Percentiles rank a stretch among this genome's conserved stretches.
Evolutionary conservation across 2,329 filamentous ascomycete species (phyloP).

Genomic region (Bipolaris gigantea): DNA sequence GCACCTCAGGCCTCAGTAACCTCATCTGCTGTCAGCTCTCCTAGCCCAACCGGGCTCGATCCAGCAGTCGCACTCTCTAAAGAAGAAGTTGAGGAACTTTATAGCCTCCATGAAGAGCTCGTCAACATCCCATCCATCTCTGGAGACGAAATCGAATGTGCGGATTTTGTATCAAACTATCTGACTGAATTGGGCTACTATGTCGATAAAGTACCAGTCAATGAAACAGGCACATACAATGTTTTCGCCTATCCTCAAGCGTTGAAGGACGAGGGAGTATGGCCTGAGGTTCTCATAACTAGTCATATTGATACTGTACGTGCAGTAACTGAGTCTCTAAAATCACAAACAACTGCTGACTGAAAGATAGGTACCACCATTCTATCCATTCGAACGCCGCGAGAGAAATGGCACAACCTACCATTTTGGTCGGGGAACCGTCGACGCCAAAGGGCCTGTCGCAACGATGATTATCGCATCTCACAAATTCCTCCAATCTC

Average conservation of each 20-base stretch:
- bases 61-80: conserved; percentile 8
- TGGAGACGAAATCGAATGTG: conserved; percentile 67
- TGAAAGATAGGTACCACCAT: conserved; percentile 53
- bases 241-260: conserved; percentile 64
- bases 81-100: conserved; percentile 27
- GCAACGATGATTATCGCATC: conserved; percentile 73
- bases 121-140: conserved; percentile 35
- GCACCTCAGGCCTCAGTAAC: conserved; percentile 11
- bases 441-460: conserved; percentile 60
- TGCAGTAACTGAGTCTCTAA: not conserved
- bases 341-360: not conserved
- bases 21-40: conserved; percentile 6
- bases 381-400: conserved; percentile 64
- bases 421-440: conserved; percentile 67
- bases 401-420: conserved; percentile 55
- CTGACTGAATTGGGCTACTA: conserved; percentile 56
- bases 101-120: conserved; percentile 26
- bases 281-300: conserved; percentile 64
- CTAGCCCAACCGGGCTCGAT: conserved; percentile 1
- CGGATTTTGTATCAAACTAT: conserved; percentile 67
- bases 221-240: conserved; percentile 63
- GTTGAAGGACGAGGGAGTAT: conserved; percentile 42
- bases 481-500: conserved; percentile 52
- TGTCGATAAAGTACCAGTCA: conserved; percentile 53
- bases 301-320: conserved; percentile 75